Conservation (phyloP, 345 rosid species). For the Mallotus nudiflorus region DNA sequence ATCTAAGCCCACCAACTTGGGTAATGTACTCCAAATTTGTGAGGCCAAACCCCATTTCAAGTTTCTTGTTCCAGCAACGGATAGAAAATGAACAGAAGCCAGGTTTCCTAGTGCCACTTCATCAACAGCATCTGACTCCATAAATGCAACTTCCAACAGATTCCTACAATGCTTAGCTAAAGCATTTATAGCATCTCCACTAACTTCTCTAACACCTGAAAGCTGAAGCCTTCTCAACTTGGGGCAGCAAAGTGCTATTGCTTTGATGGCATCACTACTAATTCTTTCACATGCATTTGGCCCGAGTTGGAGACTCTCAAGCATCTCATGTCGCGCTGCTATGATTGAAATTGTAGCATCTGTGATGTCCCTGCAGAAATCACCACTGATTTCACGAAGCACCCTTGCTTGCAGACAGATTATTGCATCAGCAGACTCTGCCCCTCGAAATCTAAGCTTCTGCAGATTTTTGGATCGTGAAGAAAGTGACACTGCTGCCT, state of each 20-base stretch:
- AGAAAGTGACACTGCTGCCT: constrained; percentile 21
- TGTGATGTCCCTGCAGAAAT: constrained; percentile 32
- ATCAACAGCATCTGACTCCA: constrained; percentile 27
- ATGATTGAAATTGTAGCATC: constrained; percentile 34
- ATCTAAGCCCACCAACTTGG: constrained; percentile 33
- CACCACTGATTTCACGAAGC: constrained; percentile 36
- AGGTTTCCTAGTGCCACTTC: constrained; percentile 38
- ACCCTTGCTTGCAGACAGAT: constrained; percentile 33
- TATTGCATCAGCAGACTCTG: constrained; percentile 39
- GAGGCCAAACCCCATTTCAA: constrained; percentile 38
- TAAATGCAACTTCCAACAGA: constrained; percentile 34
- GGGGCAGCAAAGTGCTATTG: constrained; percentile 40
- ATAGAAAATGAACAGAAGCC: constrained; percentile 31
- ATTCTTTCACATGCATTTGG: constrained; percentile 35
- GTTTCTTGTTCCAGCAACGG: constrained; percentile 37
- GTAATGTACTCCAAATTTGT: constrained; percentile 30
- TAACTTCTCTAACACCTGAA: constrained; percentile 36
- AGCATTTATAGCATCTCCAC: constrained; percentile 37
- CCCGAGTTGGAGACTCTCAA: constrained; percentile 40
- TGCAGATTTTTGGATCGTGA: constrained; percentile 26
- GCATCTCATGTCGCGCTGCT: constrained; percentile 39
- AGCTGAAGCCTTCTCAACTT: constrained; percentile 34
- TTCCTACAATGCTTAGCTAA: constrained; percentile 32
- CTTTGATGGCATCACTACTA: constrained; percentile 41
- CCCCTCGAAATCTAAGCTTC: constrained; percentile 38